Evolutionary conservation across 2,329 filamentous ascomycete genomes (phyloP), one percentile per base, ranked within the genome.

Genomic region (Chrysosporium queenslandicum): DNA sequence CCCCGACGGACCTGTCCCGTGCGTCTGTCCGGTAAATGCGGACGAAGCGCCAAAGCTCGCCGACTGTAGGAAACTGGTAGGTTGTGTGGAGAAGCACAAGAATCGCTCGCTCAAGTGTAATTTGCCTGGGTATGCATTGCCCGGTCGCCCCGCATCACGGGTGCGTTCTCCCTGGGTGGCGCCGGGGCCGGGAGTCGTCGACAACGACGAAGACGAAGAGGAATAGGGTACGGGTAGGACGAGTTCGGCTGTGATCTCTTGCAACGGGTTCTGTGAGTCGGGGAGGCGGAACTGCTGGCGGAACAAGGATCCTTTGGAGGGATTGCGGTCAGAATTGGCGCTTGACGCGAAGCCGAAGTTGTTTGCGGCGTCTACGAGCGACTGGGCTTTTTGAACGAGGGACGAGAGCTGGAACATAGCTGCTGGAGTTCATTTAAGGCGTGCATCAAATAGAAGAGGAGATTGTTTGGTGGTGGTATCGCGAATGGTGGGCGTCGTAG

Each of bases 251-350:
- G 86, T 89, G 71, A 98, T 96, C 75, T 98, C 92, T 72, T 94
- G 89, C 53, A 97, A 79, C 52, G 92, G 92, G 57, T 86, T 90
- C 71, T 98, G 91, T 36, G 87, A 85, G 64, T 88, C 82, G 42
- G 92, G 92, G 30, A 98, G 84, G 59, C 92, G 87, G 74, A 98
- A 98, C 71, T 98, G 92, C 68, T 86, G 85, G 73, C 92, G 89
- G 74, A 97, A 98, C 54, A 97, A 81, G 48, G 86, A 85, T 52
- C 89, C 83, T 74, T 96, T 97, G 65, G 90, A 91, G 46, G 90
- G 89, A 66, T 87, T 85, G 58, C 80, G 80, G 70, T 92, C 87
- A 54, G 84, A 81, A 63, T 82, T 79, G 60, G 83, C 81, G 55
- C 87, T 77, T 59, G 82, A 81, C 58, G 86, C 75, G 61, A 87